phyloP scores from a whole-genome alignment of 768 basidiomycete genomes.

The Rubroboletus pulcherrimus region DNA sequence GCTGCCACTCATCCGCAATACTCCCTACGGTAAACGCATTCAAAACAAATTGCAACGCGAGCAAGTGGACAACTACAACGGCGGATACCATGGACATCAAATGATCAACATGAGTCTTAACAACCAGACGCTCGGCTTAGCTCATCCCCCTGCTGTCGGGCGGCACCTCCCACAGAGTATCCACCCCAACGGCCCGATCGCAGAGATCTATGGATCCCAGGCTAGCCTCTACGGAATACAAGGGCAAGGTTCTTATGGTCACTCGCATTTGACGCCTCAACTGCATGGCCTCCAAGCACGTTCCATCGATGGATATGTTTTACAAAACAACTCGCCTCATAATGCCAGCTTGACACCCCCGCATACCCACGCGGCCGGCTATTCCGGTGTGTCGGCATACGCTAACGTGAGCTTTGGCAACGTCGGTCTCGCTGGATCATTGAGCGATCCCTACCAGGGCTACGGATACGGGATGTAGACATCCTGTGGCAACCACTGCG shows the following conservation, averaged over 20 bases:
- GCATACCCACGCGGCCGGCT: slow-evolving; percentile 51
- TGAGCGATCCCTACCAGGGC: slow-evolving; percentile 74
- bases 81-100: slow-evolving; percentile 57
- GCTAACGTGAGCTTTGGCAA: slow-evolving; percentile 52
- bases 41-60: slow-evolving; percentile 98
- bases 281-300: slow-evolving; percentile 64
- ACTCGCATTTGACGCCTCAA: slow-evolving; percentile 48
- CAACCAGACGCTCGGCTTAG: slow-evolving; percentile 52
- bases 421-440: slow-evolving; percentile 46
- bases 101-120: slow-evolving; percentile 54
- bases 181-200: slow-evolving; percentile 50
- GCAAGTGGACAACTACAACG: slow-evolving; percentile 66
- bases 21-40: slow-evolving; percentile 98
- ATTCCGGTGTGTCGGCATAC: slow-evolving; percentile 52
- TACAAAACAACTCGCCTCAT: slow-evolving; percentile 69
- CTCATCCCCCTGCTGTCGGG: slow-evolving; percentile 38
- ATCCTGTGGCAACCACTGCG: slow-evolving; percentile 23
- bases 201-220: slow-evolving; percentile 64
- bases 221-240: slow-evolving; percentile 60
- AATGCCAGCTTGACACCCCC: slow-evolving; percentile 58
- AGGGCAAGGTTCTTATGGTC: slow-evolving; percentile 55
- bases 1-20: slow-evolving; percentile 96
- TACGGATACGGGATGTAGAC: slow-evolving; percentile 81
- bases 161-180: slow-evolving; percentile 57
- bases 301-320: slow-evolving; percentile 76